Evolutionary conservation across 2,329 filamentous ascomycete species (phyloP).

Genomic region (Colletotrichum simmondsii): DNA sequence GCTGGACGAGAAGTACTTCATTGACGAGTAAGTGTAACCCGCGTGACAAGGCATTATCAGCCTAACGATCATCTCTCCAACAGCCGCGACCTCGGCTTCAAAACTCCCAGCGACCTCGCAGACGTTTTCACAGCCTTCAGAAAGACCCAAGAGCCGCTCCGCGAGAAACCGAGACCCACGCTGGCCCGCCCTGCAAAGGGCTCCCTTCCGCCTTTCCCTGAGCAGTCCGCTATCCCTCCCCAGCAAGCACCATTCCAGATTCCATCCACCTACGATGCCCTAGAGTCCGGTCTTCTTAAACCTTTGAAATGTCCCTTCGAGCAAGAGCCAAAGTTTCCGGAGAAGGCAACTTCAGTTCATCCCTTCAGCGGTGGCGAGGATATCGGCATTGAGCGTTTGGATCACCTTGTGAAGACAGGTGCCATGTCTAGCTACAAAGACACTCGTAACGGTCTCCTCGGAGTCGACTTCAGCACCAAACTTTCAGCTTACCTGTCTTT

Average conservation of each 20-base stretch:
- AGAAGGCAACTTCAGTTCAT: slow-evolving; percentile 67
- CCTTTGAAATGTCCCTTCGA: slow-evolving; percentile 66
- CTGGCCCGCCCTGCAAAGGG: slow-evolving; percentile 62
- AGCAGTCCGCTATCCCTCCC: slow-evolving; percentile 58
- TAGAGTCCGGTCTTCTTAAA: slow-evolving; percentile 65
- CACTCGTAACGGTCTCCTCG: slow-evolving; percentile 78
- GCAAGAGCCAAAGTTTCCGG: slow-evolving; percentile 63
- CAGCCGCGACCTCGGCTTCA: slow-evolving; percentile 74
- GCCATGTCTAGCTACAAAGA: slow-evolving; percentile 73
- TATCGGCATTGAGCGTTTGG: slow-evolving; percentile 66
- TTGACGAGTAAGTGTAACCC: slow-evolving; percentile 75
- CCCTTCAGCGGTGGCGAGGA: slow-evolving; percentile 77
- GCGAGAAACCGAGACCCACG: slow-evolving; percentile 68
- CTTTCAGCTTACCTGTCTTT: slow-evolving; percentile 79
- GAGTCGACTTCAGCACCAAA: slow-evolving; percentile 79
- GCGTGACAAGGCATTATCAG: background rate
- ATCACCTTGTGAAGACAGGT: slow-evolving; percentile 69
- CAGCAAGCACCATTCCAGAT: slow-evolving; percentile 73
- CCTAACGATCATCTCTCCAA: slow-evolving; percentile 29
- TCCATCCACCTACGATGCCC: slow-evolving; percentile 62
- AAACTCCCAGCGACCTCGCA: slow-evolving; percentile 69
- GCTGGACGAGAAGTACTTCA: slow-evolving; percentile 81
- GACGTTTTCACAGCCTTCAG: slow-evolving; percentile 82
- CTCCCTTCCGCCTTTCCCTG: slow-evolving; percentile 68
- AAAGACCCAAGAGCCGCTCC: slow-evolving; percentile 78